Conservation (phyloP, 495 filamentous ascomycete genomes). For the Jackrogersella multiformis region DNA sequence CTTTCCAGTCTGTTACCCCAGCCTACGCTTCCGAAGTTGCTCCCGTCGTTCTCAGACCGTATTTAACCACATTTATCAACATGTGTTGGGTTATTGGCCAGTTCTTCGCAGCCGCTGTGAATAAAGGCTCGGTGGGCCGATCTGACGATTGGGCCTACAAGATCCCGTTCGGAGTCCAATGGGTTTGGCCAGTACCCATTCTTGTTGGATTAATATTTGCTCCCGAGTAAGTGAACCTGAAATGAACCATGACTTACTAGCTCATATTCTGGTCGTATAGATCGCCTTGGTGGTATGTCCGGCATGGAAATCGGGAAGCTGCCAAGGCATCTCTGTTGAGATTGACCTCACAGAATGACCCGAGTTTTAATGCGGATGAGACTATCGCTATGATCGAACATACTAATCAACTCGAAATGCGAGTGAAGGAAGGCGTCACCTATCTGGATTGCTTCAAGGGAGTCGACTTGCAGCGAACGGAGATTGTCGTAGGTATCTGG, state of each 20-base stretch:
- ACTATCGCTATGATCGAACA: conserved; percentile 77
- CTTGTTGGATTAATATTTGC: conserved; percentile 67
- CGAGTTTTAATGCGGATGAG: conserved; percentile 67
- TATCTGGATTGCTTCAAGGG: conserved; percentile 75
- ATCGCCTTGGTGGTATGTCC: conserved; percentile 77
- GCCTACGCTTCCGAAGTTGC: conserved; percentile 76
- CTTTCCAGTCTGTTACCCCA: conserved; percentile 68
- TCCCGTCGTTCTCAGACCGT: conserved; percentile 70
- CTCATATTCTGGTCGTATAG: conserved; percentile 10
- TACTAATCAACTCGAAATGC: conserved; percentile 71
- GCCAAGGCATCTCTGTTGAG: conserved; percentile 67
- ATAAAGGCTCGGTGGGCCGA: conserved; percentile 61
- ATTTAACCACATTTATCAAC: conserved; percentile 75
- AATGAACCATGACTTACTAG: not conserved
- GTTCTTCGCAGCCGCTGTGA: conserved; percentile 71
- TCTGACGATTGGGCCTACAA: conserved; percentile 69
- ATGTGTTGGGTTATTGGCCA: conserved; percentile 78
- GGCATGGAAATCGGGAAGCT: conserved; percentile 62
- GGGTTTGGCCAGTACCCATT: conserved; percentile 78
- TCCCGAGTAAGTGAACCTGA: conserved; percentile 60
- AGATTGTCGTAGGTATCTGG: conserved; percentile 72
- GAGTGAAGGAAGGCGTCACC: conserved; percentile 62
- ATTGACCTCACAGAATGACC: conserved; percentile 63
- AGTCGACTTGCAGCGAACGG: conserved; percentile 70
- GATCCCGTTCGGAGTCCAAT: conserved; percentile 72